These are phyloP conservation scores for Ophiosphaerella narmari DNA, from an alignment of 2,329 filamentous ascomycete genomes.

Conservation along the genomic window DNA sequence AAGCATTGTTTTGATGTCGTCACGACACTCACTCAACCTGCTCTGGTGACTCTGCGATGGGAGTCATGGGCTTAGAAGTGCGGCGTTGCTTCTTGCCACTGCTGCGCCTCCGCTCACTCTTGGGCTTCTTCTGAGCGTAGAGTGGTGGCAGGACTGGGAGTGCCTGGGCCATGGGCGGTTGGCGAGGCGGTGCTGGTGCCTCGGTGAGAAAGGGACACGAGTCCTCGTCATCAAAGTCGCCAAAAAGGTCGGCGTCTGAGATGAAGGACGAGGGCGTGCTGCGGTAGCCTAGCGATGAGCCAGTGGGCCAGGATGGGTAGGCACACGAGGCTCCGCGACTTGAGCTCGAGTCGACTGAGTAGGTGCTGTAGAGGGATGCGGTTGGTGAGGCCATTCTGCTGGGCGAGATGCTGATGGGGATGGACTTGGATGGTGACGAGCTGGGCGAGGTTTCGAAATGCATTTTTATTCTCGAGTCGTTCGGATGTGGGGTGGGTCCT, in stretches of 20 bases:
- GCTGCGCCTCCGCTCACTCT: slow-evolving; percentile 47
- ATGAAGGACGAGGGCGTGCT: slow-evolving; percentile 48
- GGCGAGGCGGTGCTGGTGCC: slow-evolving; percentile 47
- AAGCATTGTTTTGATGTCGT: neutral
- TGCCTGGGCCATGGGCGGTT: slow-evolving; percentile 41
- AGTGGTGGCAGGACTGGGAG: slow-evolving; percentile 46
- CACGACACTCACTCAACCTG: slow-evolving; percentile 40
- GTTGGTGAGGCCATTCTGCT: slow-evolving; percentile 44
- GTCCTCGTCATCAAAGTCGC: slow-evolving; percentile 42
- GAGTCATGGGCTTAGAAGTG: slow-evolving; percentile 49
- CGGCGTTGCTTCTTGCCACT: slow-evolving; percentile 47
- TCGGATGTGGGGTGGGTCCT: slow-evolving; percentile 26
- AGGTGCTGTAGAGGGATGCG: slow-evolving; percentile 44
- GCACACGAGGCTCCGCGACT: slow-evolving; percentile 44
- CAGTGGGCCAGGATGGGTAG: slow-evolving; percentile 48
- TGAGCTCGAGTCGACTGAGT: slow-evolving; percentile 33
- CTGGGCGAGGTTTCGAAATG: slow-evolving; percentile 44
- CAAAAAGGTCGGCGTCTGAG: slow-evolving; percentile 49
- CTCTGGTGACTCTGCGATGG: slow-evolving; percentile 48
- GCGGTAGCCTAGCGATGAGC: slow-evolving; percentile 43
- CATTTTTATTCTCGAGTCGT: slow-evolving; percentile 27
- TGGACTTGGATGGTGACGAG: slow-evolving; percentile 45
- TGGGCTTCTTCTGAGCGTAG: slow-evolving; percentile 47
- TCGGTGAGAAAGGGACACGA: slow-evolving; percentile 42
- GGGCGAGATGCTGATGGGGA: slow-evolving; percentile 43